Evolutionary conservation across 129 eudicot species (phyloP).

Genomic region (Artemisia argyi): DNA sequence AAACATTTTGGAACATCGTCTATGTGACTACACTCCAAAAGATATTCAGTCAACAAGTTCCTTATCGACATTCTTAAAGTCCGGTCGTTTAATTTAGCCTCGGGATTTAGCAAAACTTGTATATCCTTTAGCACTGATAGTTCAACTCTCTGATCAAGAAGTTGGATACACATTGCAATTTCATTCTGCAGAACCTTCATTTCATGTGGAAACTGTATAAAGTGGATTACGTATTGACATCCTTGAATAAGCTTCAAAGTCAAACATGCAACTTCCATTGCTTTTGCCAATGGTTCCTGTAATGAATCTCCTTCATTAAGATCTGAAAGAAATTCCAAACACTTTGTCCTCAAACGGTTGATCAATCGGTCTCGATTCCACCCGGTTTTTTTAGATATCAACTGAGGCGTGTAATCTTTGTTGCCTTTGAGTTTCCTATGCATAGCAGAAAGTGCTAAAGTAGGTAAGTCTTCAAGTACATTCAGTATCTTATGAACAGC

Average conservation of each 20-base stretch:
- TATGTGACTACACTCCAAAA: constrained; percentile 80
- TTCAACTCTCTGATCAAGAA: constrained; percentile 41
- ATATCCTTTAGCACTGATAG: constrained; percentile 36
- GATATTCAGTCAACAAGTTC: constrained; percentile 62
- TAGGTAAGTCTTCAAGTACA: constrained; percentile 50
- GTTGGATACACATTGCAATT: constrained; percentile 52
- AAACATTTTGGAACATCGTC: constrained; percentile 51
- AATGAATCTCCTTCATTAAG: constrained; percentile 42
- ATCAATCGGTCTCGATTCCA: constrained; percentile 32
- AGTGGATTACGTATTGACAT: constrained; percentile 29
- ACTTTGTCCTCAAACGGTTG: constrained; percentile 33
- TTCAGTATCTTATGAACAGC: constrained; percentile 52
- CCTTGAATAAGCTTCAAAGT: constrained; percentile 41
- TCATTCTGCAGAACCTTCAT: constrained; percentile 49
- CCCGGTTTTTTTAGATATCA: constrained; percentile 32
- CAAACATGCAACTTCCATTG: constrained; percentile 65
- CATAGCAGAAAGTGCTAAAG: constrained; percentile 53
- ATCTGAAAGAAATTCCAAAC: constrained; percentile 37
- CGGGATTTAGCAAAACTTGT: constrained; percentile 45
- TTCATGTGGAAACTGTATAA: constrained; percentile 46
- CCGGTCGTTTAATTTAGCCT: constrained; percentile 31
- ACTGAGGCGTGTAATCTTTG: constrained; percentile 43
- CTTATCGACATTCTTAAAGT: constrained; percentile 35
- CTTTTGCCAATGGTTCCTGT: constrained; percentile 50
- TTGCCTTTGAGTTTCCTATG: constrained; percentile 57